phyloP scores from a whole-genome alignment of 2,329 filamentous ascomycete genomes.

The Plenodomus biglobosus region DNA sequence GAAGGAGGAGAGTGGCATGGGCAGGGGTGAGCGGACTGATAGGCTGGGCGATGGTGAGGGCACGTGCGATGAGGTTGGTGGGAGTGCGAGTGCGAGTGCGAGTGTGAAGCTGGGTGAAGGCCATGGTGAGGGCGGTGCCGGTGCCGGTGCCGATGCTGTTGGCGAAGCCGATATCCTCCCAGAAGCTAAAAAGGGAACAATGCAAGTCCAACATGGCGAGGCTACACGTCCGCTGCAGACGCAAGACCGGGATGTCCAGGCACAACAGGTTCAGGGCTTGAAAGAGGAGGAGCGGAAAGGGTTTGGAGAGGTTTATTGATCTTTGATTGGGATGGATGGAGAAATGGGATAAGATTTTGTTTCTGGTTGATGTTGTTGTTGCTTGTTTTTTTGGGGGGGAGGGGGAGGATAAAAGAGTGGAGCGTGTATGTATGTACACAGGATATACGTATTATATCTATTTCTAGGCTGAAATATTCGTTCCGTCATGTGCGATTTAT shows the following conservation, averaged over 20 bases:
- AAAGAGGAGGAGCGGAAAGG: conserved; percentile 34
- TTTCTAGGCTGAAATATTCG: too few species aligned
- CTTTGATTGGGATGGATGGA: not conserved
- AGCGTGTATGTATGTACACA: too few species aligned
- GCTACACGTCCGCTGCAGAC: conserved; percentile 13
- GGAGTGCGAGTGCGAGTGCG: too few species aligned
- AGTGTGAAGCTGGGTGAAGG: conserved; percentile 5
- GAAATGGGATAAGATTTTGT: too few species aligned
- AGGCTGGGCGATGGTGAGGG: conserved; percentile 47
- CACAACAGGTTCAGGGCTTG: conserved; percentile 34
- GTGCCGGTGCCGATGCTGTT: too few species aligned
- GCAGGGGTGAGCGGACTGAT: conserved; percentile 48
- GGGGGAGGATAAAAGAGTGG: too few species aligned
- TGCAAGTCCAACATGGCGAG: conserved; percentile 32
- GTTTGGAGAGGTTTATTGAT: conserved; percentile 38
- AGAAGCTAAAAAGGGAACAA: conserved; percentile 39
- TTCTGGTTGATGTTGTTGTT: too few species aligned
- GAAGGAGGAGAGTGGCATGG: conserved; percentile 53
- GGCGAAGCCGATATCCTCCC: conserved; percentile 25
- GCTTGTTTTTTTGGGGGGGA: too few species aligned
- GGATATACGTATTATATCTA: too few species aligned
- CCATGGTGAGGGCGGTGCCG: conserved; percentile 16
- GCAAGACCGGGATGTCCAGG: conserved; percentile 18
- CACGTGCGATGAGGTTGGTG: conserved; percentile 23
- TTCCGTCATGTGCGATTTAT: too few species aligned